These are phyloP conservation scores for Panicum virgatum DNA, from an alignment of 202 grass and related monocot species.

Conservation along the genomic window DNA sequence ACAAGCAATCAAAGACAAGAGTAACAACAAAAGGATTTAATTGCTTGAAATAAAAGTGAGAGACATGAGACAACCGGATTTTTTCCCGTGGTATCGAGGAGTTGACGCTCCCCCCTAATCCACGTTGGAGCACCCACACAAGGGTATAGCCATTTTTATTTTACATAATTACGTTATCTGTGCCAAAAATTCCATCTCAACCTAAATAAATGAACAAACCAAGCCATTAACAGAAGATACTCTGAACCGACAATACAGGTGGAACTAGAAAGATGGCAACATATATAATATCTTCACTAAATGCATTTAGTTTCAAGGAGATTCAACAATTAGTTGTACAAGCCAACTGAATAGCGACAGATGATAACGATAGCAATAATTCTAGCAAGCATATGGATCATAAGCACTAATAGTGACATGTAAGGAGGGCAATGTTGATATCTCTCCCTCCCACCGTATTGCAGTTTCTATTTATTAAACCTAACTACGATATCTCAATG, in stretches of 20 bases:
- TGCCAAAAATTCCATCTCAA: not conserved
- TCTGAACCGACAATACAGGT: not conserved
- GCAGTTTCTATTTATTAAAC: no score
- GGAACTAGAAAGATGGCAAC: not conserved
- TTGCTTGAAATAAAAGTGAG: no score
- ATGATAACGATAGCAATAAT: not conserved
- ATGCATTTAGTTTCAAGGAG: not conserved
- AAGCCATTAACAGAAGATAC: not conserved
- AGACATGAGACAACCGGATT: no score
- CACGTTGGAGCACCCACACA: no score
- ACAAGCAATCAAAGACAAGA: no score
- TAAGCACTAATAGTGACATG: not conserved
- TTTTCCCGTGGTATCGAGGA: no score
- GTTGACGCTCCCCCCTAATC: no score
- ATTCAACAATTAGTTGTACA: not conserved
- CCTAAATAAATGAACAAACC: not conserved
- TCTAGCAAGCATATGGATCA: slow-evolving; percentile 1
- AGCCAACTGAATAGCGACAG: not conserved
- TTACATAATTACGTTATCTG: not conserved
- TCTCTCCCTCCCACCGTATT: not conserved
- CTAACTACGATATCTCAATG: no score
- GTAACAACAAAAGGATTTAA: no score
- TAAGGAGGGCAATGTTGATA: not conserved
- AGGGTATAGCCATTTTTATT: slow-evolving; percentile 1
- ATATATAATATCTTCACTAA: not conserved